A percentile compares a stretch with the other conserved stretches of the same genome.
Conservation (phyloP, 2,329 filamentous ascomycete genomes). For the Diaporthe sp. region DNA sequence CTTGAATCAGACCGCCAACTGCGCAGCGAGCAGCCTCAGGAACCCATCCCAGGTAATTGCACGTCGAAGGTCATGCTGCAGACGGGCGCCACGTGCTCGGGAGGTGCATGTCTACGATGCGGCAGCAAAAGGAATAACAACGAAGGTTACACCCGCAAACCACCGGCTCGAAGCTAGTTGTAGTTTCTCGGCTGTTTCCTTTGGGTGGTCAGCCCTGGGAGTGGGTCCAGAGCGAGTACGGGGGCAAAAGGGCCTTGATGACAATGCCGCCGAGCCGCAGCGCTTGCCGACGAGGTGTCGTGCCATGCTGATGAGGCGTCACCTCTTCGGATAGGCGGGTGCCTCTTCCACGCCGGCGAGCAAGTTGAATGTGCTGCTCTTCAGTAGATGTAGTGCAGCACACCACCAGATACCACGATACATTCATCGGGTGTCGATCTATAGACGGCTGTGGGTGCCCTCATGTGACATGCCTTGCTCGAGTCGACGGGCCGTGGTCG, state of each 20-base stretch:
- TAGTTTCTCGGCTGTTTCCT: neutral
- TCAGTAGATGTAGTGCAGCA: neutral
- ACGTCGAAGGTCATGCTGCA: neutral
- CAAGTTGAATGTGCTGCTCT: neutral
- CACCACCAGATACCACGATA: neutral
- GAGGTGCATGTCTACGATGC: neutral
- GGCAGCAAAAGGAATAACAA: neutral
- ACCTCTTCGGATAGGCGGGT: neutral
- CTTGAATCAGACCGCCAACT: conserved; percentile 29
- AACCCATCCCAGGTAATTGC: neutral
- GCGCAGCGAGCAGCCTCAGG: neutral
- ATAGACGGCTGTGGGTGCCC: neutral
- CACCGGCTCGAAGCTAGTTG: neutral
- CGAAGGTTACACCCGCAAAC: neutral
- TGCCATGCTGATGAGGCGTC: neutral
- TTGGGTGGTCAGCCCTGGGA: conserved; percentile 30
- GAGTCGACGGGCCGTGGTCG: conserved; percentile 13
- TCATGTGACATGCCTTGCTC: conserved; percentile 20
- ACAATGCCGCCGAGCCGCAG: conserved; percentile 24
- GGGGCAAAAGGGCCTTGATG: neutral
- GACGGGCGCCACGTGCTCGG: neutral
- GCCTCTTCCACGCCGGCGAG: neutral
- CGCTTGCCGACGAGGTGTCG: neutral
- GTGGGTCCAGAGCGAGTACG: conserved; percentile 11
- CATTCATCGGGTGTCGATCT: neutral